A percentile compares a stretch with the other conserved stretches of the same genome.
Evolutionary conservation across 2,329 filamentous ascomycete genomes (phyloP).

Genomic region (Geosmithia flava): DNA sequence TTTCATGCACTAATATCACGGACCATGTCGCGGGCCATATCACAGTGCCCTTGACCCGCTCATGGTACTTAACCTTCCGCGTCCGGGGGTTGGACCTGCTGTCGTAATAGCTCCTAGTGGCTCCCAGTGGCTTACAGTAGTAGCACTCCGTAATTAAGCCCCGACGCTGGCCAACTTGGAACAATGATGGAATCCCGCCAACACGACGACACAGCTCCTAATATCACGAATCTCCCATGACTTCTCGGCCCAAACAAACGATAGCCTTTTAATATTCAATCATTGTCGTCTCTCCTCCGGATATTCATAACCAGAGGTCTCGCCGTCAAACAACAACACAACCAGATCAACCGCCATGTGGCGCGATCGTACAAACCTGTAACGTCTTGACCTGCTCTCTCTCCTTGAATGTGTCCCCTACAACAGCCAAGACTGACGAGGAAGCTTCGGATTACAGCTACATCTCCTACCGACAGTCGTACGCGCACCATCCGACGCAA

Average conservation of each 20-base stretch:
- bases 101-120: neutral
- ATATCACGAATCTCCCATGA: neutral
- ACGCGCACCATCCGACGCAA: conserved; percentile 85
- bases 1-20: neutral
- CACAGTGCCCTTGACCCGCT: neutral
- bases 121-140: neutral
- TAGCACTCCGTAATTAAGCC: neutral
- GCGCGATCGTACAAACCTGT: conserved; percentile 99
- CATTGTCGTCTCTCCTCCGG: neutral
- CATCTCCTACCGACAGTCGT: conserved; percentile 98
- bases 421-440: conserved; percentile 11
- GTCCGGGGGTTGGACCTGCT: neutral
- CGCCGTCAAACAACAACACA: conserved; percentile 19
- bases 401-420: conserved; percentile 4
- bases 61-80: neutral
- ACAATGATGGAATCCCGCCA: neutral
- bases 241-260: neutral
- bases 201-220: neutral
- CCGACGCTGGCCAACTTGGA: neutral
- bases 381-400: conserved; percentile 14
- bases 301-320: neutral
- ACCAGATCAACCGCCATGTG: conserved; percentile 58
- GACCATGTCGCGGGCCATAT: neutral
- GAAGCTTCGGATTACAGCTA: conserved; percentile 44
- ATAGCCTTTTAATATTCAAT: neutral